Percentiles rank a stretch among this genome's conserved stretches.
Evolutionary conservation across 202 grass and related monocot genomes (phyloP).

Genomic region (Elaeis oleifera): DNA sequence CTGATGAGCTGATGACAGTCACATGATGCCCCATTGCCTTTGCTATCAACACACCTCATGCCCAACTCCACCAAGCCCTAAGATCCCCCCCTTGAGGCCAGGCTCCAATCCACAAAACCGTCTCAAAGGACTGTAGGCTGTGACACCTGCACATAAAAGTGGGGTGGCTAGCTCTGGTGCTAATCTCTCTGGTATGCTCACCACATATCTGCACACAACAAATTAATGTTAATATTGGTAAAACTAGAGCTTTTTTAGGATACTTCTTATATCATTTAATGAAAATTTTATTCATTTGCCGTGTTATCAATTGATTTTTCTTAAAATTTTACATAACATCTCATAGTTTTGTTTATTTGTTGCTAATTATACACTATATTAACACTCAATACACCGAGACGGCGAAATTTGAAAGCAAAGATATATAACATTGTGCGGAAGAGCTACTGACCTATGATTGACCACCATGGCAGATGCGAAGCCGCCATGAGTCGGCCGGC

Average conservation of each 20-base stretch:
- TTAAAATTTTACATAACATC: too few relatives aligned
- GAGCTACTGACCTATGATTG: constrained; percentile 67
- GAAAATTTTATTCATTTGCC: too few relatives aligned
- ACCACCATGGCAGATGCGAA: constrained; percentile 86
- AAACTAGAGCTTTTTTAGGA: too few relatives aligned
- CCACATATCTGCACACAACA: constrained; percentile 41
- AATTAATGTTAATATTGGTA: too few relatives aligned
- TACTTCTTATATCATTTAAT: too few relatives aligned
- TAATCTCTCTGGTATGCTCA: constrained; percentile 58
- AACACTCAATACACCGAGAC: too few relatives aligned
- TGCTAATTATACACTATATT: too few relatives aligned
- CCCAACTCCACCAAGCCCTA: constrained; percentile 65
- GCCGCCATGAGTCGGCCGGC: constrained; percentile 68
- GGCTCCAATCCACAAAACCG: constrained; percentile 37
- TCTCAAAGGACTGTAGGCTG: constrained; percentile 90
- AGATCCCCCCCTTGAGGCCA: constrained; percentile 42
- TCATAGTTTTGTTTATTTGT: too few relatives aligned
- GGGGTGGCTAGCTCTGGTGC: constrained; percentile 79
- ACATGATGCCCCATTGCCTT: constrained; percentile 95
- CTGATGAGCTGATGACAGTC: constrained; percentile 86
- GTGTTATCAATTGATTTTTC: too few relatives aligned
- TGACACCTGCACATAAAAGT: constrained; percentile 77
- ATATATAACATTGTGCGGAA: too few relatives aligned
- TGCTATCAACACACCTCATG: constrained; percentile 82
- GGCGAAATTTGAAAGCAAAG: too few relatives aligned